Evolutionary conservation across 768 basidiomycete species (phyloP).

Genomic region (Mycena polygramma): DNA sequence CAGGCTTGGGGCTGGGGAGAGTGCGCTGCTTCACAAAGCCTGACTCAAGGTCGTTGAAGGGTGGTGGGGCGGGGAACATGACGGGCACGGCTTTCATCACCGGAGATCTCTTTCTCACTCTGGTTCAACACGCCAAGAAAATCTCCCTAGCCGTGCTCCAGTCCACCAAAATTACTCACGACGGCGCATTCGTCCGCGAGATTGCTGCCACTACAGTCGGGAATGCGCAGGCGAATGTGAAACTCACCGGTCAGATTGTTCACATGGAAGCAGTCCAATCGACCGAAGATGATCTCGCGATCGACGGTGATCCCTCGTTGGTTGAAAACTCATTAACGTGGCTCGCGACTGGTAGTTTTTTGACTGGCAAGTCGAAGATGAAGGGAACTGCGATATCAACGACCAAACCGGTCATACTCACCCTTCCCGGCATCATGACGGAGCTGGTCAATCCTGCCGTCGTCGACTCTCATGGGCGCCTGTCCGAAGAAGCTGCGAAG

Average conservation of each 20-base stretch:
- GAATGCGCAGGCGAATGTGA: slow-evolving; percentile 3
- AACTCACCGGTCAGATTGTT: slow-evolving; percentile 1
- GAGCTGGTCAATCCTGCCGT: background rate
- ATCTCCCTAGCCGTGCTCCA: background rate
- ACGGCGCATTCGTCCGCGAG: background rate
- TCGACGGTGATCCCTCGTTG: background rate
- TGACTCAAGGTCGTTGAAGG: background rate
- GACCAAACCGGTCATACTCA: background rate
- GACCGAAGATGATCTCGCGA: background rate
- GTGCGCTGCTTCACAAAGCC: slow-evolving; percentile 4
- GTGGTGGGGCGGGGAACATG: background rate
- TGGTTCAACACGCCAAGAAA: background rate
- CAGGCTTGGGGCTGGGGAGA: background rate
- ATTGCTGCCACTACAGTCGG: background rate
- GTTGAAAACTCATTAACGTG: background rate
- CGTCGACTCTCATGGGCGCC: background rate
- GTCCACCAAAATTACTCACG: background rate
- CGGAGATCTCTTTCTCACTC: background rate
- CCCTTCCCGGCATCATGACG: background rate
- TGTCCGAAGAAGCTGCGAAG: background rate
- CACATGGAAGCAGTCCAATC: background rate
- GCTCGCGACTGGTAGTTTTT: background rate
- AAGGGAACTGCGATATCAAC: background rate
- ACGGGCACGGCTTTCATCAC: slow-evolving; percentile 3
- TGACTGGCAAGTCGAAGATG: background rate